A percentile compares a stretch with the other conserved stretches of the same genome.
Evolutionary conservation across 2,329 filamentous ascomycete species (phyloP).

Genomic region (Aschersonia sp.): DNA sequence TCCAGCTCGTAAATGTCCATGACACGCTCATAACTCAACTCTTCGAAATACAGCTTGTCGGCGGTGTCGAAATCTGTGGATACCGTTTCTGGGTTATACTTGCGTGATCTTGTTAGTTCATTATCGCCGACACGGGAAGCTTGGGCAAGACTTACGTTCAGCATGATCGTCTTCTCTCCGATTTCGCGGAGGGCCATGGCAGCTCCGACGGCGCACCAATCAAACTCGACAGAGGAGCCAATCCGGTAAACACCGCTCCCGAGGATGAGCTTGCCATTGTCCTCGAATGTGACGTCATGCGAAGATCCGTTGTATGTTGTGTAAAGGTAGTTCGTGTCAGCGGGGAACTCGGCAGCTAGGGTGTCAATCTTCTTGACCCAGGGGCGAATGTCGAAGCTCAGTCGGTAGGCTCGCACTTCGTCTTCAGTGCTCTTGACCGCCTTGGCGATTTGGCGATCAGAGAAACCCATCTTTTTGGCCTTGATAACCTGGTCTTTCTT

Average conservation of each 20-base stretch:
- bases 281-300: constrained; percentile 87
- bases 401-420: constrained; percentile 71
- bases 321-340: constrained; percentile 89
- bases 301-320: constrained; percentile 94
- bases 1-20: constrained; percentile 99
- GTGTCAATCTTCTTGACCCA: constrained; percentile 99
- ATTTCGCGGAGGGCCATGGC: constrained; percentile 69
- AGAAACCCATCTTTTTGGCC: constrained; percentile 97
- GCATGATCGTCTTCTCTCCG: constrained; percentile 96
- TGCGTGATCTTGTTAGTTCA: background rate
- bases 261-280: constrained; percentile 78
- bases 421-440: constrained; percentile 80
- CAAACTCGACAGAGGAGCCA: constrained; percentile 93
- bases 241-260: constrained; percentile 96
- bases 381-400: constrained; percentile 76
- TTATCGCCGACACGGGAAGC: background rate
- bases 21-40: constrained; percentile 89
- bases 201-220: constrained; percentile 93
- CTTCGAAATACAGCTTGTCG: constrained; percentile 92
- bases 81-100: constrained; percentile 68
- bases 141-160: constrained; percentile 47
- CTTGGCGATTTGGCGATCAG: constrained; percentile 82
- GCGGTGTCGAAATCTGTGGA: constrained; percentile 77
- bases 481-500: constrained; percentile 80
- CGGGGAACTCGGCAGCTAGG: constrained; percentile 89